Evolutionary conservation across 257 asterid genomes (phyloP).

Genomic region (Buddleja alternifolia): DNA sequence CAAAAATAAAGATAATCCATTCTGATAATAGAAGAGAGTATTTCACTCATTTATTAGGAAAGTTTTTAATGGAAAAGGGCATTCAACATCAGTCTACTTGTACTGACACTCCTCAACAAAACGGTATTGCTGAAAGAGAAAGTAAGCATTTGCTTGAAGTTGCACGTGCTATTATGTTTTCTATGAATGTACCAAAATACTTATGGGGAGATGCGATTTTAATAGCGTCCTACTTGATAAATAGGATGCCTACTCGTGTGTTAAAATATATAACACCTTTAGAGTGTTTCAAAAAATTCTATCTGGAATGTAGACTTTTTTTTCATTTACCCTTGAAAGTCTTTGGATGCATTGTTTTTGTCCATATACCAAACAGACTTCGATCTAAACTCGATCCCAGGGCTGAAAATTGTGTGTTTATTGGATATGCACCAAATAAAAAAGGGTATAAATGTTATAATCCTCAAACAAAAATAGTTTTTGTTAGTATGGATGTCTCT

Average conservation of each 20-base stretch:
- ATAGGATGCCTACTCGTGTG: conserved; percentile 6
- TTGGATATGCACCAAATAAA: no score
- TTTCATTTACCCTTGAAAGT: conserved; percentile 2
- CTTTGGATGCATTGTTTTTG: not conserved
- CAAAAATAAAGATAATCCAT: no score
- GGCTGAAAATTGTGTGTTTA: not conserved
- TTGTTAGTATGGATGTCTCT: no score
- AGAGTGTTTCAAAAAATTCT: no score
- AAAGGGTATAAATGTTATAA: no score
- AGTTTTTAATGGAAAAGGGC: not conserved
- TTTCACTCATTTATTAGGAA: not conserved
- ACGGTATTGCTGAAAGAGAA: not conserved
- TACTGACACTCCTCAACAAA: conserved; percentile 1
- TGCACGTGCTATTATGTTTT: conserved; percentile 2
- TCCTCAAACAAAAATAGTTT: no score
- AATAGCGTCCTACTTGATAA: not conserved
- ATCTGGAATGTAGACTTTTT: no score
- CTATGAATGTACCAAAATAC: not conserved
- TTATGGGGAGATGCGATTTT: conserved; percentile 16
- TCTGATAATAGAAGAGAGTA: not conserved
- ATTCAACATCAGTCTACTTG: not conserved
- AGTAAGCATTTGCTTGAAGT: conserved; percentile 10
- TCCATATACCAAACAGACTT: conserved; percentile 1
- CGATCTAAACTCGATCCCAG: no score
- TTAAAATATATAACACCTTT: no score